Evolutionary conservation across 768 basidiomycete species (phyloP), one percentile per base, ranked within the genome.

Genomic region (Mycena olivaceomarginata): DNA sequence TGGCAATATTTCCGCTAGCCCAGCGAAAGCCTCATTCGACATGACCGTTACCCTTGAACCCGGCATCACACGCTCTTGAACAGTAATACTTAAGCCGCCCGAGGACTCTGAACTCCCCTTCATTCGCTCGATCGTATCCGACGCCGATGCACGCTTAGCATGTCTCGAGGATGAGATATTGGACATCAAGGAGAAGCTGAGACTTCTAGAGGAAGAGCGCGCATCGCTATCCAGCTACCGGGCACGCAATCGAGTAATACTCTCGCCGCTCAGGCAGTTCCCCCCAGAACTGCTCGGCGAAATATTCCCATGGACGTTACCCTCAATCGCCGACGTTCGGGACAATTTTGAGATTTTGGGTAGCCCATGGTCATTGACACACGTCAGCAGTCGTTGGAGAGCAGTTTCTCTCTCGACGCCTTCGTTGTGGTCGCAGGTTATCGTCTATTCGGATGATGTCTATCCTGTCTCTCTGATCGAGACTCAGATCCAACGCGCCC

Each of bases 331-430:
- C 2, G 67, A 45, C 12, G 40, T 5, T 1, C 20, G 45, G 1
- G 20, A 15, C 56, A 43, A 11, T 12, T 63, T 25, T 37, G 59
- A 67, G 10, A n/a, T 46, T 2, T 18, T 10, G 56, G n/a, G n/a
- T 22, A 74, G 67, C 73, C 74, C 74, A 7, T 75, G 74, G 74
- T 18, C 57, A 1, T 37, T 75, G 37, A 48, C 66, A 18, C 48
- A 63, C 0, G 22, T 57, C 39, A 37, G 51, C n/a, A 13, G 48
- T 11, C 51, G 22, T 64, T 75, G 74, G 74, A 51, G 67, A 40
- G 62, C 46, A 7, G 9, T 75, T 31, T 37, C 67, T 0, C 11
- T 75, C 20, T 64, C 67, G 2, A 64, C 13, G 11, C 59, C 73
- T 2, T 51, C 48, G 18, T 22, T 75, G 41, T 75, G 74, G 74